A percentile compares a stretch with the other conserved stretches of the same genome.
Conservation (phyloP, 495 filamentous ascomycete genomes). For the Ascobolus immersus region DNA sequence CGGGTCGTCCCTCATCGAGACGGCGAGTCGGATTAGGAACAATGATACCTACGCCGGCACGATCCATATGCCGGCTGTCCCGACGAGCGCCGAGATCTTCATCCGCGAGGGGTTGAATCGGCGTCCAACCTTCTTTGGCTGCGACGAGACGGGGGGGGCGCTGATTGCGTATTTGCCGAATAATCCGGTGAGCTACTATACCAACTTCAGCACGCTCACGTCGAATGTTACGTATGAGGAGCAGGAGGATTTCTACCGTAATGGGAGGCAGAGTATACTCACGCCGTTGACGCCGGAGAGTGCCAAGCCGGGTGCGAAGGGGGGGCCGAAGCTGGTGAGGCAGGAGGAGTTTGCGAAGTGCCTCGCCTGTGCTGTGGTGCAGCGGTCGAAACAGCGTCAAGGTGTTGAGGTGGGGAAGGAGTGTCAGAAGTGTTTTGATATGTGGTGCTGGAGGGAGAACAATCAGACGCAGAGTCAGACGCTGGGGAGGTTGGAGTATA, state of each 20-base stretch:
- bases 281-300: not conserved
- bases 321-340: constrained; percentile 11
- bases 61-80: constrained; percentile 20
- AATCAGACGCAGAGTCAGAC: too few species aligned
- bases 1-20: constrained; percentile 19
- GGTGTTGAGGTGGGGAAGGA: constrained; percentile 9
- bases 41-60: constrained; percentile 8
- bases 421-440: constrained; percentile 20
- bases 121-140: constrained; percentile 23
- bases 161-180: constrained; percentile 25
- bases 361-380: constrained; percentile 21
- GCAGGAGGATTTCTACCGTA: constrained; percentile 20
- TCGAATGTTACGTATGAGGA: constrained; percentile 18
- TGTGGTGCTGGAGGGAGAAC: constrained; percentile 18
- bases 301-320: not conserved
- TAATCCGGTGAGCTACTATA: constrained; percentile 16
- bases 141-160: constrained; percentile 10
- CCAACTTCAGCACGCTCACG: constrained; percentile 15
- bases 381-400: constrained; percentile 13
- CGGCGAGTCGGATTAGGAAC: constrained; percentile 17
- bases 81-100: constrained; percentile 14
- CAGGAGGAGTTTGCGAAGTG: constrained; percentile 17
- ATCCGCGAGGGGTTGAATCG: constrained; percentile 19
- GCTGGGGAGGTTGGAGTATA: too few species aligned
- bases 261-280: constrained; percentile 17